These are phyloP conservation scores for Bipolaris sorokiniana DNA, from an alignment of 2,329 filamentous ascomycete species.

Conservation along the genomic window DNA sequence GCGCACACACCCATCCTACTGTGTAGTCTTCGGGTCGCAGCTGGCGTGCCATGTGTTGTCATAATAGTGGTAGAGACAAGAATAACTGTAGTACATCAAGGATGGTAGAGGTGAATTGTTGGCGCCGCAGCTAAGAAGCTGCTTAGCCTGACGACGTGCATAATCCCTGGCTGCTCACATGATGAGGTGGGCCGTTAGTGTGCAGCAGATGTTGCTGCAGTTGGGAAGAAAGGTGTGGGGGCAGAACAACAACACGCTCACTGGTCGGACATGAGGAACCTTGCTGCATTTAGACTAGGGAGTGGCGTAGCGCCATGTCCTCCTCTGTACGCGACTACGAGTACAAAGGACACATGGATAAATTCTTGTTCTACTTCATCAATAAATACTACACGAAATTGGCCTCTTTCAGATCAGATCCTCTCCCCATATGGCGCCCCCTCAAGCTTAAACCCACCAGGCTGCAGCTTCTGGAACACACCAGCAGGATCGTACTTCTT, in stretches of 20 bases:
- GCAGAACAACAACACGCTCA: not conserved
- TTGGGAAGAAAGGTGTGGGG: not conserved
- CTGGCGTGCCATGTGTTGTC: conserved; percentile 2
- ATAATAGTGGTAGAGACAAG: not conserved
- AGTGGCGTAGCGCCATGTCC: not conserved
- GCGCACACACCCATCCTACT: conserved; percentile 25
- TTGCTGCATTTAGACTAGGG: not conserved
- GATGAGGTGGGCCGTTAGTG: not conserved
- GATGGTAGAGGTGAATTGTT: not conserved
- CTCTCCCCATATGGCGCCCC: conserved; percentile 21
- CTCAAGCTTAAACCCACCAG: conserved; percentile 29
- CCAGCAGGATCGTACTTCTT: conserved; percentile 29
- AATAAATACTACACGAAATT: no score
- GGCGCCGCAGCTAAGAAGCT: not conserved
- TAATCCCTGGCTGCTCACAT: not conserved
- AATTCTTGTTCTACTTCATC: not conserved
- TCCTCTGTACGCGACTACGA: not conserved
- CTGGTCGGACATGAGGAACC: not conserved
- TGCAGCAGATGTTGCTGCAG: not conserved
- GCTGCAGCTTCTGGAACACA: conserved; percentile 31
- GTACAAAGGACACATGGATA: not conserved
- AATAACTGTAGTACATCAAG: not conserved
- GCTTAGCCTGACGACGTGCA: not conserved
- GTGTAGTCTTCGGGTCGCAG: conserved; percentile 21
- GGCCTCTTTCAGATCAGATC: not conserved